These are phyloP conservation scores for Arabis hirsuta DNA, from an alignment of 345 rosid species.

Conservation along the genomic window DNA sequence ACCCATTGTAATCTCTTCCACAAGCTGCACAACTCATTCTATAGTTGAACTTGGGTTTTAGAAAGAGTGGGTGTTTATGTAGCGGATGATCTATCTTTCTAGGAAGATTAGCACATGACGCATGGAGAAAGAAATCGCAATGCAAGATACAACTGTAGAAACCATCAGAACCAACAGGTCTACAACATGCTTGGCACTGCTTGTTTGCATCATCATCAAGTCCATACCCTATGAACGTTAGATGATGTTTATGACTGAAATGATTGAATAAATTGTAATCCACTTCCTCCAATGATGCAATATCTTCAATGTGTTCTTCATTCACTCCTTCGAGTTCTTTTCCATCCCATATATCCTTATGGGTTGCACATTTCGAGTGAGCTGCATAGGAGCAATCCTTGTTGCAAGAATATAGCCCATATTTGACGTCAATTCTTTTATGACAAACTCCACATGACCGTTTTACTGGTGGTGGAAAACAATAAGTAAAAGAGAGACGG, in stretches of 20 bases:
- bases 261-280: background rate
- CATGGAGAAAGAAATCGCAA: background rate
- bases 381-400: background rate
- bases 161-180: background rate
- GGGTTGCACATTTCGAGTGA: conserved; percentile 7
- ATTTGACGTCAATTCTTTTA: background rate
- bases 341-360: background rate
- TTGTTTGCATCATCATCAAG: background rate
- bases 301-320: background rate
- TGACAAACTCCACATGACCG: conserved; percentile 3
- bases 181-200: background rate
- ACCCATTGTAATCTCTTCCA: background rate
- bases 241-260: background rate
- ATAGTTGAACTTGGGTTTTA: background rate
- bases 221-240: background rate
- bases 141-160: background rate
- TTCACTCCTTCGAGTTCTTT: background rate
- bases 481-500: background rate
- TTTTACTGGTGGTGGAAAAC: background rate
- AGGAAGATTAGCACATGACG: conserved; percentile 50
- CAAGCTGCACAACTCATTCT: background rate
- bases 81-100: conserved; percentile 38
- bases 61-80: background rate
- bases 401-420: background rate
- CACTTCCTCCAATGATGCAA: background rate